Base-by-base conservation (phyloP, 2,329 filamentous ascomycete species). In the Dactylellina drechsleri region DNA sequence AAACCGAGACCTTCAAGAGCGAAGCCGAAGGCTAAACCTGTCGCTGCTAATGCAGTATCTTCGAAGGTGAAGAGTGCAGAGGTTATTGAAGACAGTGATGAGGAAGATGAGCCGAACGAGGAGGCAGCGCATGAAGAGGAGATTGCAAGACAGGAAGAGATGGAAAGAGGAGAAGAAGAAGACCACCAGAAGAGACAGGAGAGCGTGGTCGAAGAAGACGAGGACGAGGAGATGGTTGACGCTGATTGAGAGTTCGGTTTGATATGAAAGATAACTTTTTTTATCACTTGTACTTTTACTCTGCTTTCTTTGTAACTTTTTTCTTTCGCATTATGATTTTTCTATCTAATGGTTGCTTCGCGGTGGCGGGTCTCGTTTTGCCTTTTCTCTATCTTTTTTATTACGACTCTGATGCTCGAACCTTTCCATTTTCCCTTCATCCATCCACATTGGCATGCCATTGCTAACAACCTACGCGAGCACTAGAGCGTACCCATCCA, bases 21-120 rank as follows among this genome's bases (percentile, higher is more conserved):
- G 89, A 89, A 79, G 82, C 87, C 50, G 85, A 85, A 78, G 84
- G 82, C 68, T 81, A 82, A 61, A 78, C 77, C 64, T 81, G 80
- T 80, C 80, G 81, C 74, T 12, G 77, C 56, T 77, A 23, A 82
- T 80, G 75, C 78, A 80, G 50, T 83, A 82, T 77, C 60, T 3
- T 85, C 84, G 79, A 83, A 81, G 79, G 77, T 82, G 10, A 81
- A 82, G 43, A 81, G 82, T 43, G 83, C 82, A 18, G 81, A 77
- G 50, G 68, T 78, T n/a, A 73, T 77, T 80, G 57, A 86, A 85
- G 79, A 83, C 82, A 77, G 80, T 81, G 40, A 79, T 79, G 65
- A 83, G 81, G 64, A 84, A 83, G 65, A 83, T 81, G 61, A 84
- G n/a, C 54, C 80, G 80, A 77, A 81, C 80, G 66, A 80, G 79